phyloP scores from a whole-genome alignment of 1,284 basidiomycete species.

The Boletellus deceptivus region DNA sequence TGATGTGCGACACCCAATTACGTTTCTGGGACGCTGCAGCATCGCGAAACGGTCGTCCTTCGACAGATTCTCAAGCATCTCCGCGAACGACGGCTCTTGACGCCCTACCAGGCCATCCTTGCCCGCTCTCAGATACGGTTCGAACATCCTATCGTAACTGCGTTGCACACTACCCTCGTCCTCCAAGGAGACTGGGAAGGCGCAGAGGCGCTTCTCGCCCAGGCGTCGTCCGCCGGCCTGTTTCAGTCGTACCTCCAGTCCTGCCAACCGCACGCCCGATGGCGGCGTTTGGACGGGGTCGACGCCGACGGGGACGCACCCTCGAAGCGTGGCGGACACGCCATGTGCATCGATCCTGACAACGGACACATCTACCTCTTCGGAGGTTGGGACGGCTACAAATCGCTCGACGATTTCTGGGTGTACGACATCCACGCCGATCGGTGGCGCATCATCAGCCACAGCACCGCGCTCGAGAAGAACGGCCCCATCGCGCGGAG shows the following conservation, averaged over 20 bases:
- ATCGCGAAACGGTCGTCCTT: constrained; percentile 62
- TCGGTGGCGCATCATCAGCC: constrained; percentile 63
- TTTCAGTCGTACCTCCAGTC: constrained; percentile 58
- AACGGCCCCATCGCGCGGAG: constrained; percentile 71
- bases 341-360: constrained; percentile 75
- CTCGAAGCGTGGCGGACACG: constrained; percentile 70
- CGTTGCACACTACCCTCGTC: constrained; percentile 65
- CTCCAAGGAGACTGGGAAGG: constrained; percentile 62
- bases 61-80: constrained; percentile 78
- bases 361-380: constrained; percentile 70
- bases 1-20: background rate
- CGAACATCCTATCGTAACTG: constrained; percentile 71
- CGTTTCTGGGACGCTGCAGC: constrained; percentile 20
- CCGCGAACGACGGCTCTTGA: constrained; percentile 69
- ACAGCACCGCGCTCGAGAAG: constrained; percentile 52
- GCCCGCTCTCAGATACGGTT: constrained; percentile 53
- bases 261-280: constrained; percentile 54
- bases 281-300: constrained; percentile 55
- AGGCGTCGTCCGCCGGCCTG: constrained; percentile 52
- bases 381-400: constrained; percentile 78
- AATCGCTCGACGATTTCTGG: constrained; percentile 80
- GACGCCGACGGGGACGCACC: constrained; percentile 65
- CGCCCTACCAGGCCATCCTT: constrained; percentile 63
- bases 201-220: constrained; percentile 53
- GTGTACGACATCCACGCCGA: constrained; percentile 63